Conservation (phyloP, 257 asterid genomes). For the Lavandula angustifolia region DNA sequence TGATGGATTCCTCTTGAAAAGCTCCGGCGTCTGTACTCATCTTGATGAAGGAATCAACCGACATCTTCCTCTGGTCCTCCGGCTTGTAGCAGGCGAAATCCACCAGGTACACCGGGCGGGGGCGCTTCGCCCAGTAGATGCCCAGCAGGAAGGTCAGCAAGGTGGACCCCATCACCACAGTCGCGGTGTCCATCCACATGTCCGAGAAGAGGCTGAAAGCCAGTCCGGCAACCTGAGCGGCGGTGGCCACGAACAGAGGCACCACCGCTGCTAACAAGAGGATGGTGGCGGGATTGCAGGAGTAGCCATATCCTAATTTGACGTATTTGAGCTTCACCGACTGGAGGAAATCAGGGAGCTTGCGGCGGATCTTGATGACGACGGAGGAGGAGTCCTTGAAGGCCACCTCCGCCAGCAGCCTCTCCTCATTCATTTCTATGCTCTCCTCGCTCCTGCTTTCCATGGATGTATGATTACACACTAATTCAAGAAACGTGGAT, state of each 20-base stretch:
- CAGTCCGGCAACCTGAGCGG: constrained; percentile 40
- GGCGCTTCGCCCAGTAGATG: constrained; percentile 57
- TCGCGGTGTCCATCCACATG: constrained; percentile 44
- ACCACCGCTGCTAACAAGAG: constrained; percentile 31
- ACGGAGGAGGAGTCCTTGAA: constrained; percentile 49
- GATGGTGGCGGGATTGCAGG: constrained; percentile 54
- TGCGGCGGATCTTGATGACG: constrained; percentile 47
- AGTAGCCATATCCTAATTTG: constrained; percentile 67
- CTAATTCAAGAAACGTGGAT: neutral
- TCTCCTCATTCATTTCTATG: constrained; percentile 50
- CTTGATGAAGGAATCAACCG: constrained; percentile 44
- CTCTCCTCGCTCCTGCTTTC: neutral
- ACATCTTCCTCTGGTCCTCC: constrained; percentile 39
- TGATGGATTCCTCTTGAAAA: constrained; percentile 40
- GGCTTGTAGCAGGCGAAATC: constrained; percentile 67
- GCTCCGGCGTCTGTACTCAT: constrained; percentile 43
- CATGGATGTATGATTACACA: too few relatives aligned
- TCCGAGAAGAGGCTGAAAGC: constrained; percentile 37
- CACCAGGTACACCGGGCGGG: constrained; percentile 44
- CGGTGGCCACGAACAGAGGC: constrained; percentile 41
- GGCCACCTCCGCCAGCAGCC: constrained; percentile 51
- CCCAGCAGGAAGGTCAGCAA: constrained; percentile 43
- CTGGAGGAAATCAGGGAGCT: constrained; percentile 51
- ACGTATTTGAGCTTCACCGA: constrained; percentile 68
- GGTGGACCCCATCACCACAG: constrained; percentile 35